Evolutionary conservation across 495 filamentous ascomycete species (phyloP), one percentile per base, ranked within the genome.

Genomic region (Tuber borchii): DNA sequence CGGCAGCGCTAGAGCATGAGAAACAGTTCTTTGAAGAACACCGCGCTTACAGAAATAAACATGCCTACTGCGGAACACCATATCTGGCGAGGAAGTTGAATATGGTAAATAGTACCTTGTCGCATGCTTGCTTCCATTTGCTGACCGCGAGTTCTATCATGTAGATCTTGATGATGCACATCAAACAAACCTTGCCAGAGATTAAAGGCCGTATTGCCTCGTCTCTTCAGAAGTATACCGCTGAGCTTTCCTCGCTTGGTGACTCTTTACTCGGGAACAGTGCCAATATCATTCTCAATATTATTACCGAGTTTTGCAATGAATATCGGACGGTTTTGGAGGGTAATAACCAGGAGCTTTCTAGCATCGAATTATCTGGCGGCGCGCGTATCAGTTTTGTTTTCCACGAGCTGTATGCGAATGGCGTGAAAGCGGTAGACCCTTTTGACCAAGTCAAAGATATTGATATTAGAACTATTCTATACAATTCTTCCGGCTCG

Each of bases 131-230:
- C 20, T 20, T 26, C 42, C 9, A 40, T 20, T 44, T 68, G 61
- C 77, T 82, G 37, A 82, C 68, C 14, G 76, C 26, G 37, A 43
- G 46, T 44, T 74, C 75, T 70, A 72, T 71, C 14, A 79, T 73
- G 39, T 84, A 92, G 90, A 98, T 99, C 84, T 89, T 99, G 76
- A 98, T 98, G 95, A 99, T 98, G 95, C 95, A 99, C 87, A 99
- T 99, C 87, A 99, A 99, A 85, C 95, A 99, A 87, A 99, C 95
- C 10, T 89, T 99, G 17, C 95, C 95, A 40, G 95, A 99, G 83
- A 99, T 99, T 87, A 99, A 98, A 85, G 91, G 91, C 26, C 92
- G 96, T 76, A 99, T 99, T 82, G 89, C 92, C 17, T 90, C 92
- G 75, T 97, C 94, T 46, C 89, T 99, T 71, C 92, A 94, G 82